Base-by-base conservation (phyloP, 305 asterid species). In the Fraxinus sp. region DNA sequence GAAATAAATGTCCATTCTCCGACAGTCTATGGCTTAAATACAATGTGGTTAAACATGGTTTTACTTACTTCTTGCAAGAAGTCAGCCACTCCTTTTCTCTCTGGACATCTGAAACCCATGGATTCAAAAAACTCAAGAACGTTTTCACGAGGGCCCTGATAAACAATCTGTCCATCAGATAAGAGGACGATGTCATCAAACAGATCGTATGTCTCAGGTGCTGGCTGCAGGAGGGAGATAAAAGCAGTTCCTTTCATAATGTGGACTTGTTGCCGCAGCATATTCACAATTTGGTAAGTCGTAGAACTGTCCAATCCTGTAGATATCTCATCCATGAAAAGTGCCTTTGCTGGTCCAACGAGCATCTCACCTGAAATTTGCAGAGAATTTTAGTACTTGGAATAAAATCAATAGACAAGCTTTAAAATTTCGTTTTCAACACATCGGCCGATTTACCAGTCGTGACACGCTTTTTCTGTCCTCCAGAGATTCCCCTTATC, bases 311-410 rank as follows among this genome's bases (percentile, higher is more conserved):
- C 98, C 83, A 95, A 85, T 76, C 98, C 98, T 11, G 93, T 95
- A 0, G 98, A 95, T 87, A 95, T 95, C 85, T 95, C 98, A n/a
- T 95, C 98, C 98, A 95, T 95, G 83, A 95, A 91, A 74, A 93
- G 90, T 39, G 89, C 98, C 72, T 89, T 89, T 8, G 94, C 80
- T 7, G 98, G 97, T 49, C 98, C 98, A 70, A 95, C 98, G 18
- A 95, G 89, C 97, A 95, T 91, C 85, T 93, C 98, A 70, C 98
- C 97, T 90, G 88, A 3, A 30, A 0, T 71, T 71, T 71, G 76
- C 44, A 32, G 44, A 71, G 20, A 70, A 14, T 28, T 13, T 70
- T 70, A 26, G 3, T 70, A 30, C 37, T 70, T 70, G 18, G 39
- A 28, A 13, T 24, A 64, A 68, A 68, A 26, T 30, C 20, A 4